Base-by-base conservation (phyloP, 164 flowering plant species). In the Litsea cubeba region DNA sequence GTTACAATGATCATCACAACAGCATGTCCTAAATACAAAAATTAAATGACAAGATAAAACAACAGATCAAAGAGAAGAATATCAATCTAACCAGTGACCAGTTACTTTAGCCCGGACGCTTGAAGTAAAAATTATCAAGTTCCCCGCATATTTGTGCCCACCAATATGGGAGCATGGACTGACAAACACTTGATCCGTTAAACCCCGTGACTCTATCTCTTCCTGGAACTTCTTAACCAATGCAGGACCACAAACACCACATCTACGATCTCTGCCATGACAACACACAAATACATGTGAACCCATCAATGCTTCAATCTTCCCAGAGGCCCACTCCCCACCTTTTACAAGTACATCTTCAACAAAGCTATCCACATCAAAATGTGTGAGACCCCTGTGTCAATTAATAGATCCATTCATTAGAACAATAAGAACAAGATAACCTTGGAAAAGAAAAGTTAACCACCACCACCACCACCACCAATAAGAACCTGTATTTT, bases 61-160 rank as follows among this genome's bases (percentile, higher is more conserved):
- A 65, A 73, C 5, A 14, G 60, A 14, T 18, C 20, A 17, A 54
- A 54, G 20, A 26, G 40, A 74, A 18, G 3, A 40, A 23, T 14
- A 60, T 1, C 30, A 35, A 46, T 63, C 81, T 79, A 84, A 95
- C 98, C 99, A 95, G 51, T 92, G 91, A 66, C 98, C 99, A 50
- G 67, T 51, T 74, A 88, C 79, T 76, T 83, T 85, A 68, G 94
- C 95, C 32, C 83, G 89, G 2, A 82, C 66, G 82, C 84, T 83
- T 11, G 87, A 85, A 75, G 89, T 84, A 79, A 78, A 95, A 70
- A 91, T 79, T 20, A 95, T 90, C 82, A 91, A 73, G 72, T 95
- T 95, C 30, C 99, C 99, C 73, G 99, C 99, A 87, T 93, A 95
- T 78, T 92, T 95, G 79, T 95, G 99, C 1, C 97, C 97, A 5